phyloP scores from a whole-genome alignment of 179 eudicot genomes.

The Amaranthus tricolor region DNA sequence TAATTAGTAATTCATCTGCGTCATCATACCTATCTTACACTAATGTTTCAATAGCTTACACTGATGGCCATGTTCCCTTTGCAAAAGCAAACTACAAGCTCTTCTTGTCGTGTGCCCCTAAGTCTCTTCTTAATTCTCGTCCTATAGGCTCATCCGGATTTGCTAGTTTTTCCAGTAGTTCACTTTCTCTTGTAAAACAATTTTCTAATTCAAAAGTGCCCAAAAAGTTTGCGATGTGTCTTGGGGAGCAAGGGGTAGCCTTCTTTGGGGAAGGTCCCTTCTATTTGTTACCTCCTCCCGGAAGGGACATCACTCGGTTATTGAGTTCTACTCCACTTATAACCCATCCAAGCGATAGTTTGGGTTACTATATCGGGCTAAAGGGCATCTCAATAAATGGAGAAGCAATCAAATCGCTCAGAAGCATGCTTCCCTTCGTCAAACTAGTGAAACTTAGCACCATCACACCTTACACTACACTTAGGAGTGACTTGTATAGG shows the following conservation, averaged over 20 bases:
- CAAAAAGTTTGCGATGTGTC: conserved; percentile 30
- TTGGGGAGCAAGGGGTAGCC: conserved; percentile 32
- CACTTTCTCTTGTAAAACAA: not conserved
- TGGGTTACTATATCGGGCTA: conserved; percentile 41
- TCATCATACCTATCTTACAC: not conserved
- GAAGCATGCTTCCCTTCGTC: conserved; percentile 1
- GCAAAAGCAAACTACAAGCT: not conserved
- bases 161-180: not conserved
- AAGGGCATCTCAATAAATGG: conserved; percentile 29
- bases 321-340: conserved; percentile 39
- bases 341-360: conserved; percentile 21
- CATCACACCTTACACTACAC: conserved; percentile 43
- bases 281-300: too few relatives aligned
- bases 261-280: conserved; percentile 52
- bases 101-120: not conserved
- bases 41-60: not conserved
- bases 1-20: not conserved
- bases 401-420: conserved; percentile 17
- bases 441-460: conserved; percentile 41
- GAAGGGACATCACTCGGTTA: conserved; percentile 16
- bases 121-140: not conserved
- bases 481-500: conserved; percentile 32
- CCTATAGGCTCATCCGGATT: not conserved
- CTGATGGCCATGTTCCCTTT: not conserved
- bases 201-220: too few relatives aligned